Evolutionary conservation across 129 eudicot species (phyloP).

Genomic region (sunflower (Helianthus annuus)): HanXRQr2.0-SUNRISE NC_035434.2:12579313-12579812

Average conservation of each 20-base stretch:
- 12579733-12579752: too few relatives aligned
- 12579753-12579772: too few relatives aligned
- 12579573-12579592: not conserved
- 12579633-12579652: too few relatives aligned
- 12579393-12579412: not conserved
- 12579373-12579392: not conserved
- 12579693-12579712: too few relatives aligned
- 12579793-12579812: too few relatives aligned
- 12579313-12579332: not conserved
- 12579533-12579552: not conserved
- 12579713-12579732: too few relatives aligned
- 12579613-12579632: too few relatives aligned
- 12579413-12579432: not conserved
- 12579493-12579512: not conserved
- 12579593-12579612: too few relatives aligned
- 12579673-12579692: too few relatives aligned
- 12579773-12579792: too few relatives aligned
- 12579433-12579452: not conserved
- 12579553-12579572: not conserved
- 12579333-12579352: too few relatives aligned
- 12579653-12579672: too few relatives aligned
- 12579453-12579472: not conserved
- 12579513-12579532: not conserved
- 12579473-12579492: not conserved
- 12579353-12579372: not conserved